Evolutionary conservation across 2,329 filamentous ascomycete genomes (phyloP), one percentile per base, ranked within the genome.

Genomic region (Claviceps maximensis): DNA sequence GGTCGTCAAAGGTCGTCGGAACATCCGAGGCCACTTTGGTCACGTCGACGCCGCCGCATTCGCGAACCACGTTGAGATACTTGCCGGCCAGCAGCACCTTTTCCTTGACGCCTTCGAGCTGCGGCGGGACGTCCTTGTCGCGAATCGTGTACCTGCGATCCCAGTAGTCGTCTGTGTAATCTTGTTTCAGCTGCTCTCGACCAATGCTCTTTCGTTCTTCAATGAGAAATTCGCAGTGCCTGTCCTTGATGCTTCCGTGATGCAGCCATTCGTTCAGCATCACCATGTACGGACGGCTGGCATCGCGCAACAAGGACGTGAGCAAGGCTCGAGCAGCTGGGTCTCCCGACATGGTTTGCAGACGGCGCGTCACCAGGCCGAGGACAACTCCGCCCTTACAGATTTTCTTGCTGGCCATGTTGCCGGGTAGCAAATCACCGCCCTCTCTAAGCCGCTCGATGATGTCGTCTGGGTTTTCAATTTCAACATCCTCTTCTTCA

Each of bases 191-290:
- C 55, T 87, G 80, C 66, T 97, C 93, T 42, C 93, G 81, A 54
- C 86, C 85, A 61, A 98, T 96, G 63, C 90, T 95, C 68, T 91
- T 94, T 61, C 95, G 89, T 67, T 97, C 93, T 64, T 94, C 94
- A 63, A 98, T 84, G 51, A 98, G 72, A 60, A 98, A 98, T 67
- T 98, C 93, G 1, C 84, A 80, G 66, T 97, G 91, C 0, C 90
- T 89, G 65, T 98, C 93, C 62, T 86, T 88, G 67, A 98, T 97
- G 49, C 86, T 89, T 41, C 93, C 93, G 63, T 95, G 91, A 64
- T 98, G 93, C 17, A 98, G 74, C 93, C 93, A 98, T 67, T 97
- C 91, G 63, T 98, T 98, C 56, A 98, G 73, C 93, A 98, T 98
- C 44, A 80, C 79, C 90, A 97, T 96, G 65, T 98, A 98, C 0